Base-by-base conservation (phyloP, 2,329 filamentous ascomycete genomes). In the Emmonsiellopsis sp. region DNA sequence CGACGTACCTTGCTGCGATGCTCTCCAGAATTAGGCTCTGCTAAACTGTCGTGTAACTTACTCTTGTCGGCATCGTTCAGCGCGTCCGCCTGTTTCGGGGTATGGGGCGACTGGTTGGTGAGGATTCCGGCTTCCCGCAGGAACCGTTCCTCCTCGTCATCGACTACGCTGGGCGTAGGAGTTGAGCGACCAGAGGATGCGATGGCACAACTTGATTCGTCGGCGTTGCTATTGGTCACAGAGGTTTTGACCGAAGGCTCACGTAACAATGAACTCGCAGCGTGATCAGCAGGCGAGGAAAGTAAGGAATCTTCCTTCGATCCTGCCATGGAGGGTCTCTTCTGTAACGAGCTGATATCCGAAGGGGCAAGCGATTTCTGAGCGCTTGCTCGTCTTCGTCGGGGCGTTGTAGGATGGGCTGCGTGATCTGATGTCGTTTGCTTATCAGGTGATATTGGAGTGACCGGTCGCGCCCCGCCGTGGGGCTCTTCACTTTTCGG, bases 1-100 rank as follows among this genome's bases (percentile, higher is more conserved):
- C 90, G 84, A 26, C 92, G 85, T 50, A 91, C 84, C 65, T 85
- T 89, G 54, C 78, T 78, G 43, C 86, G 83, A 44, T 75, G 70
- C 50, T 76, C 79, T 34, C 79, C 76, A 64, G 74, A 54, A 57
- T 67, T 52, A 58, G 65, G 38, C 59, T 75, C 60, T 59, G 67
- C 54, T 57, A 69, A 56, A 63, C 73, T 62, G 55, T 65, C 64
- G 60, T 69, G 56, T 26, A 75, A 72, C 2, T 66, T 63, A 9
- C 71, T 72, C 30, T 72, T 70, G 15, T 76, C 77, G 6, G 64
- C 62, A 32, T 74, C 74, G 50, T 69, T 72, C 9, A 65, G 65
- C 2, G 70, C 67, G 7, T 67, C 72, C 16, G 69, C 67, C 42
- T 69, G 65, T 55, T 73, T 67, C 45, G 64, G 59, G 56, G 68